These are phyloP conservation scores for Trichosanthes cucumerina DNA, from an alignment of 306 rosid genomes.

Conservation along the genomic window DNA sequence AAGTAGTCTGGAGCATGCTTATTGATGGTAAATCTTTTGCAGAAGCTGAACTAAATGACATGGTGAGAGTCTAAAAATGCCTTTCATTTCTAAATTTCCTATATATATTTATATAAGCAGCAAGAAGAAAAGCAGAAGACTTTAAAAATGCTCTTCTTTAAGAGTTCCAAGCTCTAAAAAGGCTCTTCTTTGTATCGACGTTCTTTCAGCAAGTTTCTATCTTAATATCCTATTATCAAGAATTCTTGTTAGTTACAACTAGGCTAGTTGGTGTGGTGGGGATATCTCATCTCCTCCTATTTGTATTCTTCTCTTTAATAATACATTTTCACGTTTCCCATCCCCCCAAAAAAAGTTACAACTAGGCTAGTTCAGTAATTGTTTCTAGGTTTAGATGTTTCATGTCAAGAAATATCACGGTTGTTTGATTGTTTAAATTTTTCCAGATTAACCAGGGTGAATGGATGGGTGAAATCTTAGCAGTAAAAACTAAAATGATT, in stretches of 20 bases:
- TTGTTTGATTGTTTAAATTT: not conserved
- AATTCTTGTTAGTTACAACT: constrained; percentile 4
- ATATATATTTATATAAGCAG: too few relatives aligned
- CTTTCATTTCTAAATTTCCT: not conserved
- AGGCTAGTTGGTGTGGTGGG: not conserved
- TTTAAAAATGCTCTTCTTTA: not conserved
- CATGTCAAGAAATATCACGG: not conserved
- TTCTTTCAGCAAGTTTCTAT: not conserved
- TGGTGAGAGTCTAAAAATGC: constrained; percentile 47
- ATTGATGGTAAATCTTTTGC: constrained; percentile 98
- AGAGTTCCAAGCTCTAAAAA: not conserved
- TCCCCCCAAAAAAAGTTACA: not conserved
- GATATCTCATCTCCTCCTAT: not conserved
- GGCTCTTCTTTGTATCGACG: not conserved
- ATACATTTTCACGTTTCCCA: not conserved
- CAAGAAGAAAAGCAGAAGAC: too few relatives aligned
- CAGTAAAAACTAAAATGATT: not conserved
- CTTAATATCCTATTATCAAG: not conserved
- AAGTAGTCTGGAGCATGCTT: constrained; percentile 98
- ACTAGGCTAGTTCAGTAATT: not conserved
- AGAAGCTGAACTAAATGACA: constrained; percentile 89
- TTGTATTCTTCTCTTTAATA: not conserved
- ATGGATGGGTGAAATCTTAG: not conserved
- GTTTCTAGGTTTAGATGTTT: not conserved
- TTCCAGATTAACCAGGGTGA: not conserved